Base-by-base conservation (phyloP, 2,329 filamentous ascomycete species). In the Dothistroma pini region DNA sequence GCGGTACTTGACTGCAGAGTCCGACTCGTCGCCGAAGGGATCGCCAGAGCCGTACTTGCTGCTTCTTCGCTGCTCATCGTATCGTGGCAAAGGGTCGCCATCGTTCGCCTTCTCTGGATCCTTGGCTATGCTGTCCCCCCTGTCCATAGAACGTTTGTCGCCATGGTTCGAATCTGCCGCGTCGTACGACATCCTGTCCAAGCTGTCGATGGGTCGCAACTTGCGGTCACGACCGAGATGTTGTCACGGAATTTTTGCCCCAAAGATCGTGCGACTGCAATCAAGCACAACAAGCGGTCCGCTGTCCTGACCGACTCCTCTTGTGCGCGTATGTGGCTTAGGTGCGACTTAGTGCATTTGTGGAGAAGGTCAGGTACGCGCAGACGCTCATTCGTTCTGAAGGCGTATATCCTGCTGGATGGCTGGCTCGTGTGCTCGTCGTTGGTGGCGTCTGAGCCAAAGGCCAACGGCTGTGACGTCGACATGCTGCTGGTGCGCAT, bases 1-100 rank as follows among this genome's bases (percentile, higher is more conserved):
- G 65, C 79, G 79, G 69, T 82, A 83, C 63, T 83, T 78, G 58
- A 83, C 77, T 59, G 79, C 64, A 25, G 63, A 59, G 12, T 65
- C 61, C 38, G 58, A 58, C 59, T 65, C 63, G 34, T 65, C 63
- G 38, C 63, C 63, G 41, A 65, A 65, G 0, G 63, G 63, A 19
- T 65, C 63, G 11, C 55, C 58, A 25, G 34, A 52, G 21, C 60
- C 58, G 51, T 56, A 55, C 22, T 64, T 62, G 16, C 54, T 62
- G 57, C 62, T 62, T 49, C 61, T 57, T 22, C 61, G 57, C 25
- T 54, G 52, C 9, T 44, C 32, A 16, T 60, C 25, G 52, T 60
- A 60, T 35, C 44, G 50, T 32, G 61, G 61, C 1, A 47, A 12
- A 3, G 25, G n/a, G 31, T 53, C 31, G 51, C n/a, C 21, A 11